Conservation (phyloP, 179 eudicot species). For the Beta corolliflora region DNA sequence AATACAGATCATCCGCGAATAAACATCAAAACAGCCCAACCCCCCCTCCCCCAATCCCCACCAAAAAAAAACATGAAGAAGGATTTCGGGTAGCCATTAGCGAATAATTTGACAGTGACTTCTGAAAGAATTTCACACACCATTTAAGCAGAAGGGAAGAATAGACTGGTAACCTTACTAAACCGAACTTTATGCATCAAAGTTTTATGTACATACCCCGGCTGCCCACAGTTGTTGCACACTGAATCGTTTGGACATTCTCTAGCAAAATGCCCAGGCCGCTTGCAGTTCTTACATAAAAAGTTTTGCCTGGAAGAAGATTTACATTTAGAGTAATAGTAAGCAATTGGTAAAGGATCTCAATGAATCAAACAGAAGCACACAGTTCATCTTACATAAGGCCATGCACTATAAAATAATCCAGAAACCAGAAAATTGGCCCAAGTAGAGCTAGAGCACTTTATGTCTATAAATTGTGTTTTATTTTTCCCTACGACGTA, state of each 20-base stretch:
- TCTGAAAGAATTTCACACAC: background rate
- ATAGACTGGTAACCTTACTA: background rate
- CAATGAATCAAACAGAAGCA: background rate
- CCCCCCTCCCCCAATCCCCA: background rate
- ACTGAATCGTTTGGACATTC: constrained; percentile 72
- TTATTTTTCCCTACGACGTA: background rate
- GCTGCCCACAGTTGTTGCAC: constrained; percentile 75
- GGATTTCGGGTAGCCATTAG: background rate
- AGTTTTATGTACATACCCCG: constrained; percentile 48
- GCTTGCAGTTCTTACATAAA: constrained; percentile 70
- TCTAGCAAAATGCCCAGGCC: constrained; percentile 68
- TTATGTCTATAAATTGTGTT: background rate
- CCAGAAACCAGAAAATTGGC: background rate
- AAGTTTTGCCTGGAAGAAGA: constrained; percentile 47
- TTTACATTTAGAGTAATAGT: background rate
- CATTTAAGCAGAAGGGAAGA: background rate
- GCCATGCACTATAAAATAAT: background rate
- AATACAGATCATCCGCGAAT: background rate
- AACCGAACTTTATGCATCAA: background rate
- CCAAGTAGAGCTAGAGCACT: background rate
- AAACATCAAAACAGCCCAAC: background rate
- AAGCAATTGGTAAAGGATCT: background rate
- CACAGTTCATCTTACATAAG: background rate
- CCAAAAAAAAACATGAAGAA: background rate
- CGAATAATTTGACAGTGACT: background rate